Base-by-base conservation (phyloP, 2,329 filamentous ascomycete genomes). In the Byssochlamys sp. region DNA sequence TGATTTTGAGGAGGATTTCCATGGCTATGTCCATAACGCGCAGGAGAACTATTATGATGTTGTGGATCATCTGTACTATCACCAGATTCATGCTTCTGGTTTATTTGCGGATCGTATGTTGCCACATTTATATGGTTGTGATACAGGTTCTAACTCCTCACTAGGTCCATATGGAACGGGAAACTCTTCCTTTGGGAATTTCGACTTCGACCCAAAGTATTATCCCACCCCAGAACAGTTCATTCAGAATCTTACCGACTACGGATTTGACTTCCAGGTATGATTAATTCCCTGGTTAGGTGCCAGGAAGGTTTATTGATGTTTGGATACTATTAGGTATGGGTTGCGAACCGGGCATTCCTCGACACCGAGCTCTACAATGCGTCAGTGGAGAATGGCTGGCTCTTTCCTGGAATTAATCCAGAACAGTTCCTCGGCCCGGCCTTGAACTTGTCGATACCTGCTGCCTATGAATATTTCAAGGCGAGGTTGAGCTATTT, bases 321-420 rank as follows among this genome's bases (percentile, higher is more conserved):
- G 24, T 24, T 26, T 19, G 19, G 14, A 31, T 7, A 19, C 19
- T 26, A 25, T 10, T n/a, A 53, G 52, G 52, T 53, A 12, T 73
- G 70, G 71, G 70, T 69, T 12, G 69, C 71, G 14, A 73, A 73
- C 57, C 67, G 71, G 19, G 71, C 68, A 4, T 69, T 71, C 52
- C 52, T 65, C 3, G 29, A 66, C 49, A 73, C 71, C 0, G 59
- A 70, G 51, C 63, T 74, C 0, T 72, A 63, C 60, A 73, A 73
- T 53, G 61, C 57, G 2, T 69, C 66, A 4, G 56, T 59, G 0
- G 59, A 58, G 3, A 68, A 69, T 50, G 58, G 57, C 24, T 74
- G 71, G 71, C 64, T 72, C 2, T 73, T 72, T 55, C 60, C 63
- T 2, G 62, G 63, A 19, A 64, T 69, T 35, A 52, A 64, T 26